Conservation (phyloP, 2,329 filamentous ascomycete genomes). For the Elsinoe perseae region DNA sequence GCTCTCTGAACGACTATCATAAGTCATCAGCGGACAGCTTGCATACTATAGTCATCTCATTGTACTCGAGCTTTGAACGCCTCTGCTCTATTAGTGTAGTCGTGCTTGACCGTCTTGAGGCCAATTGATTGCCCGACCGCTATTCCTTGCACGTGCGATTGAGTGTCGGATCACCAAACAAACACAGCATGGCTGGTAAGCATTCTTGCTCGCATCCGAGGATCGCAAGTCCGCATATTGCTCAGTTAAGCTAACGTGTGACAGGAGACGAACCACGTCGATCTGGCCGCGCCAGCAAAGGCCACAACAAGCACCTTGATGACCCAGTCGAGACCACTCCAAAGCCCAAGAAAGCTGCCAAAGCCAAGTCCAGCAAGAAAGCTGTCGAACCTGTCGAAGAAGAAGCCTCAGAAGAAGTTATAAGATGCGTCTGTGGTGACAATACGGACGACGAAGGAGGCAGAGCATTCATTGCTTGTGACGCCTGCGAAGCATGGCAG, state of each 20-base stretch:
- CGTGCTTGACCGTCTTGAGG: slow-evolving; percentile 13
- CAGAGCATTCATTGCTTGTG: slow-evolving; percentile 92
- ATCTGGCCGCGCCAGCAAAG: slow-evolving; percentile 92
- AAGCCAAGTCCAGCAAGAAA: slow-evolving; percentile 40
- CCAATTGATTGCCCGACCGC: neutral
- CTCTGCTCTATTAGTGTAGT: slow-evolving; percentile 9
- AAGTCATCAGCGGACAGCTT: neutral
- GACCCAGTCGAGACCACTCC: slow-evolving; percentile 51
- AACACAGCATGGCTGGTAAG: slow-evolving; percentile 19
- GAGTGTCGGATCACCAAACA: neutral
- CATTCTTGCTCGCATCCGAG: neutral
- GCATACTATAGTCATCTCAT: slow-evolving; percentile 11
- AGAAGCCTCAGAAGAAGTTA: slow-evolving; percentile 61
- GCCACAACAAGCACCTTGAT: slow-evolving; percentile 87
- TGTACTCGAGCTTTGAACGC: slow-evolving; percentile 3
- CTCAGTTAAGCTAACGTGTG: neutral
- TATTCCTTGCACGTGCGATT: slow-evolving; percentile 10
- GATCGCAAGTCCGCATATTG: neutral
- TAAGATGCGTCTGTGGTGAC: slow-evolving; percentile 88
- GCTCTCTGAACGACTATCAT: neutral
- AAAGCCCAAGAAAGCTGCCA: slow-evolving; percentile 35
- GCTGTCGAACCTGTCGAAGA: slow-evolving; percentile 40
- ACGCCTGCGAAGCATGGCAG: slow-evolving; percentile 88
- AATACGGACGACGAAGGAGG: slow-evolving; percentile 78
- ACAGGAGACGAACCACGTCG: slow-evolving; percentile 72